Base-by-base conservation (phyloP, 148 eudicot species). In the Fallopia convolvulus region DNA sequence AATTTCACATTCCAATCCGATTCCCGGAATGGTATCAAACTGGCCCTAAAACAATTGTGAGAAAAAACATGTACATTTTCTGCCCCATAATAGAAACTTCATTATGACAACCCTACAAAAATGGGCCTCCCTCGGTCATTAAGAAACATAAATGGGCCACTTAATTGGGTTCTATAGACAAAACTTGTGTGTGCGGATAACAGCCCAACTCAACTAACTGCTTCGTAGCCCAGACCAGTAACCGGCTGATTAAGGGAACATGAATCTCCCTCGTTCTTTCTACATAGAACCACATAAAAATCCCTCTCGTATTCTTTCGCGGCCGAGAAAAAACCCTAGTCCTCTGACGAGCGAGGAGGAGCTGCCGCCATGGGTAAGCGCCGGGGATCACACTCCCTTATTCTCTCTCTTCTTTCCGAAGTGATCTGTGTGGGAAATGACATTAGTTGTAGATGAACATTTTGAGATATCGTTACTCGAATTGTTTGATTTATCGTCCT, bases 261-360 rank as follows among this genome's bases (percentile, higher is more conserved):
- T 48, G 52, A 10, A 48, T 48, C 15, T 48, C 52, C 52, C 12
- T 48, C 11, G 52, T 48, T 15, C 12, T 48, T 48, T 15, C 12
- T 48, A 48, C 58, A 52, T 52, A 52, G 3, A 52, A 15, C 15
- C 17, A 42, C 8, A 8, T 42, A 6, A 42, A 58, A 58, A 58
- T 3, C 65, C 65, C 32, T 58, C 14, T 58, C 65, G 13, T 58
- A 10, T 58, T 2, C 65, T 58, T 58, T 20, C 32, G 32, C 65
- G 65, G 65, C 65, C 26, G 65, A 20, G 65, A n/a, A n/a, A 58
- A 58, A 58, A 58, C 65, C 65, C 65, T 58, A 58, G 12, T 6
- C 8, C n/a, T 18, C 61, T 20, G 61, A 55, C 32, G 26, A 58
- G 65, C 14, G 65, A 21, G 65, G 32, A 58, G 4, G 30, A 21